Percentiles rank a stretch among this genome's conserved stretches.
Evolutionary conservation across 805 yeast species (phyloP).

Genomic region (Isabelozyma pseudorhagii): DNA sequence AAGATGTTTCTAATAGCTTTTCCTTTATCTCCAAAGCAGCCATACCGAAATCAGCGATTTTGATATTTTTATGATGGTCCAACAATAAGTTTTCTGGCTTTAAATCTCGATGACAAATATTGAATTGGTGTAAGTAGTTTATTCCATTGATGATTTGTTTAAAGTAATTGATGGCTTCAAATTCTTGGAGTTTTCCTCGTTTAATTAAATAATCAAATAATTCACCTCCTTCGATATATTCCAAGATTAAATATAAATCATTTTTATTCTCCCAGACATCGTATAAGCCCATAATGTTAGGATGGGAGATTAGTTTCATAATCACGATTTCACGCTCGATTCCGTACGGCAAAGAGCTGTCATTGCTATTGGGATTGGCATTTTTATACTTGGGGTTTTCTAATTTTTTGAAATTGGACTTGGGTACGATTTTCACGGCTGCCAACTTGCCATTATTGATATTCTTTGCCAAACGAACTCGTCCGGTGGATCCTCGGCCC

Average conservation of each 20-base stretch:
- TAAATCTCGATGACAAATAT: slow-evolving; percentile 77
- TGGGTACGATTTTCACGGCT: slow-evolving; percentile 80
- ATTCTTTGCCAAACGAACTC: slow-evolving; percentile 74
- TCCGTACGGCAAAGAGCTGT: slow-evolving; percentile 77
- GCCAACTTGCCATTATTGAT: slow-evolving; percentile 68
- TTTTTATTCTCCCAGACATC: slow-evolving; percentile 98
- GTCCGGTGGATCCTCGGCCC: slow-evolving; percentile 81
- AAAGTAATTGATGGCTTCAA: slow-evolving; percentile 71
- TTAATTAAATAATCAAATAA: slow-evolving; percentile 70
- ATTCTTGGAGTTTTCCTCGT: slow-evolving; percentile 66
- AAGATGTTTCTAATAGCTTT: slow-evolving; percentile 69
- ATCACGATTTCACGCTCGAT: slow-evolving; percentile 96
- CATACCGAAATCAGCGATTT: slow-evolving; percentile 87
- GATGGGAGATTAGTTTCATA: slow-evolving; percentile 92
- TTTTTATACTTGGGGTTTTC: slow-evolving; percentile 45
- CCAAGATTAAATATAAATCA: slow-evolving; percentile 75
- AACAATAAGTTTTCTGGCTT: slow-evolving; percentile 77
- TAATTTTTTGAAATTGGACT: slow-evolving; percentile 47
- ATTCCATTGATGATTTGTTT: slow-evolving; percentile 77
- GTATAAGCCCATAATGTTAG: slow-evolving; percentile 87
- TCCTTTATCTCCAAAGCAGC: slow-evolving; percentile 78
- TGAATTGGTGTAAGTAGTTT: slow-evolving; percentile 75
- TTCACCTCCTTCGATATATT: slow-evolving; percentile 86
- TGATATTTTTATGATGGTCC: slow-evolving; percentile 64
- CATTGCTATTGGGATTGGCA: slow-evolving; percentile 15